A percentile compares a stretch with the other conserved stretches of the same genome.
phyloP scores from a whole-genome alignment of 169 alveolate species.

The Ichthyophthirius multifiliis region DNA sequence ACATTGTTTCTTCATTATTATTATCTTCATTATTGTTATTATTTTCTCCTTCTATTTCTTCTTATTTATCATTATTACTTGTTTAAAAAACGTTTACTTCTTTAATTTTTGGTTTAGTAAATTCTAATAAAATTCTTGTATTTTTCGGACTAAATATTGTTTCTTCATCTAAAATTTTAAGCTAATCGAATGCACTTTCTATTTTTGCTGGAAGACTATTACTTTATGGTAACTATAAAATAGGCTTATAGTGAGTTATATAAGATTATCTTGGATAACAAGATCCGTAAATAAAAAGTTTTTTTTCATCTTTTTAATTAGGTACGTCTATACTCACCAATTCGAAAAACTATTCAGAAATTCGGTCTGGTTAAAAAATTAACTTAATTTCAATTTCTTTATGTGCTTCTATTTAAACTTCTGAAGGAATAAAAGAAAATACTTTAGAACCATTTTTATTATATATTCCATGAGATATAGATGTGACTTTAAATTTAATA shows the following conservation, averaged over 20 bases:
- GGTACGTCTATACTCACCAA: conserved; percentile 55
- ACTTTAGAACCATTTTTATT: conserved; percentile 65
- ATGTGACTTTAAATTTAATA: conserved; percentile 55
- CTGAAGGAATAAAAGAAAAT: conserved; percentile 74
- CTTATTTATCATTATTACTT: not conserved
- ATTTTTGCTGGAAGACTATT: conserved; percentile 25
- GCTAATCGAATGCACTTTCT: conserved; percentile 45
- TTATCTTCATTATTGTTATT: not conserved
- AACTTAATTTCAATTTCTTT: conserved; percentile 58
- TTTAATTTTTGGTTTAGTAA: conserved; percentile 39
- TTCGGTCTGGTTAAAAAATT: conserved; percentile 73
- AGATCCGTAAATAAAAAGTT: conserved; percentile 53
- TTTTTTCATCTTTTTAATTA: conserved; percentile 54
- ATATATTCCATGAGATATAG: conserved; percentile 60
- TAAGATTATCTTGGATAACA: conserved; percentile 54
- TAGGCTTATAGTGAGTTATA: conserved; percentile 53
- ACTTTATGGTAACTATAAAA: conserved; percentile 40
- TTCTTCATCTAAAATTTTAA: conserved; percentile 33
- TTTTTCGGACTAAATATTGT: not conserved
- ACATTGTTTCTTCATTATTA: conserved; percentile 49
- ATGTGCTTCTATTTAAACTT: conserved; percentile 69
- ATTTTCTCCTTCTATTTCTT: not conserved
- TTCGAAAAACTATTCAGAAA: conserved; percentile 66
- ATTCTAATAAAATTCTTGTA: conserved; percentile 53
- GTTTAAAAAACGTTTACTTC: not conserved